Base-by-base conservation (phyloP, 176 grass and related monocot species). In the Aechmea fasciata region DNA sequence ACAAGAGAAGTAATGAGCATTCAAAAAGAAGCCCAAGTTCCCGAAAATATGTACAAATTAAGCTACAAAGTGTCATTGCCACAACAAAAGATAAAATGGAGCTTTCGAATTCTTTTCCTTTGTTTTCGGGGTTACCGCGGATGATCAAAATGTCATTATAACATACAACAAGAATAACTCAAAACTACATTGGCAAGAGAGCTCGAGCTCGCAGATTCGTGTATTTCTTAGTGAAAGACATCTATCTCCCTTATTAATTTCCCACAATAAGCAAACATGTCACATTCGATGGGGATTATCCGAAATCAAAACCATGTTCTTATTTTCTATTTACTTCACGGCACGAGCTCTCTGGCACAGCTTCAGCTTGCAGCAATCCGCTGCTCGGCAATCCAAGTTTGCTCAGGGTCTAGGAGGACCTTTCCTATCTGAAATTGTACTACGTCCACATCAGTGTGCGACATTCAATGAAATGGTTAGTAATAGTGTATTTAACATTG, bases 361-460 rank as follows among this genome's bases (percentile, higher is more conserved):
- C n/a, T 77, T 87, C 83, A 87, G 47, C 64, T 62, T 25, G 85
- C 26, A 50, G 67, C 26, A 53, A 97, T 80, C 63, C 83, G 77
- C 78, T 92, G 89, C 77, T 90, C 79, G 20, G 85, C 87, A 49
- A 83, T 57, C 91, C 87, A 91, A 68, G 84, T 88, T 80, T 88
- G 64, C 63, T 85, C 82, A 1, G 89, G 86, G 29, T 75, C 77
- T 62, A 97, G 79, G 63, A 77, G 71, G 69, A 92, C 54, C 20
- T 71, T 77, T 64, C 75, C 82, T 71, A 92, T 90, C 89, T 92
- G 73, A 68, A 82, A 51, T n/a, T 71, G 2, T 49, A 9, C 85
- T 64, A 65, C 59, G 11, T 63, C 11, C 20, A 63, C 48, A 78
- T 75, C 68, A 90, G 49, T 49, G 19, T 49, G 19, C 72, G 52